Evolutionary conservation across 768 basidiomycete genomes (phyloP), one percentile per base, ranked within the genome.

Genomic region (Naganishia antarctica): DNA sequence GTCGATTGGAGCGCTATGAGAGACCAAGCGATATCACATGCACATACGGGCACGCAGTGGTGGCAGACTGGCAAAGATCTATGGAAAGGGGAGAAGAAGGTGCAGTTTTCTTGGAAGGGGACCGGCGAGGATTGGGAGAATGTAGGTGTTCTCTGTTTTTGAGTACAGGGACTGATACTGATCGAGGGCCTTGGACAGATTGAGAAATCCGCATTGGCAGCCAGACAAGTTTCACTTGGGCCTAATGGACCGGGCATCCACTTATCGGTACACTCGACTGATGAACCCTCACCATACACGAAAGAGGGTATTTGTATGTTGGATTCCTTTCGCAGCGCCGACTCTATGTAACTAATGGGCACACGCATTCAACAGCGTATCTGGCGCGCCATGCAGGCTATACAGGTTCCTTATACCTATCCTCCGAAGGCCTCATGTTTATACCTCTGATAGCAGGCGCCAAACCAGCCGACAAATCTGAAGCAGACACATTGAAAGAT

Each of bases 261-360:
- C 40, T 34, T 57, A 25, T 57, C 53, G 23, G 53, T 57, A 3
- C 53, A 40, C 26, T 57, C 53, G 4, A 37, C 37, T 6, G 53
- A 37, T 13, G 53, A 57, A 26, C 37, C 28, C 1, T 57, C 53
- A 16, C 53, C 53, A 6, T 57, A 40, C 40, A 57, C 37, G 2
- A 57, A 57, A 57, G 53, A 57, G 53, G 53, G 53, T 25, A 23
- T 57, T n/a, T 57, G 53, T 57, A 15, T 40, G n/a, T n/a, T n/a
- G 53, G 37, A 23, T 21, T 31, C 34, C 34, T 6, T 29, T 31
- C 16, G 2, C 11, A 34, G 31, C 21, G 18, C 11, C 31, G 11
- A 7, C 31, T n/a, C n/a, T n/a, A n/a, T n/a, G n/a, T n/a, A n/a
- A n/a, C n/a, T n/a, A n/a, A n/a, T n/a, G n/a, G n/a, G n/a, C n/a